A percentile compares a stretch with the other conserved stretches of the same genome.
Conservation (phyloP, 2,329 filamentous ascomycete genomes). For the Xylaria digitata region DNA sequence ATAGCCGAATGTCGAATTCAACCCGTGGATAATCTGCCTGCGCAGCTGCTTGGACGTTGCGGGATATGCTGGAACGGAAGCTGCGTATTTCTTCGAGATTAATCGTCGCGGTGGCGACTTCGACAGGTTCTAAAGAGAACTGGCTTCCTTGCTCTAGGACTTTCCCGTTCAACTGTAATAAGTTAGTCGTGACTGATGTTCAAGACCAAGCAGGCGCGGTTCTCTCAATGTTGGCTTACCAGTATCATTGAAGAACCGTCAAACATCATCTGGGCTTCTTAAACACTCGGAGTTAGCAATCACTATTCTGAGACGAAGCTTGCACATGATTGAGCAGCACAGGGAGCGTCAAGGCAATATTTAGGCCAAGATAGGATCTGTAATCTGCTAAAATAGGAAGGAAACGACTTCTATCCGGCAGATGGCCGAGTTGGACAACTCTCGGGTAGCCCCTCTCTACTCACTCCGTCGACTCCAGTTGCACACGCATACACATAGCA, state of each 20-base stretch:
- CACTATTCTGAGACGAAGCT: no score
- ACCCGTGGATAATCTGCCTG: constrained; percentile 31
- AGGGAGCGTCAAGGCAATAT: no score
- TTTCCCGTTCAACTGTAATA: constrained; percentile 25
- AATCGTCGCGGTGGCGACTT: constrained; percentile 33
- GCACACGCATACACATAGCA: constrained; percentile 36
- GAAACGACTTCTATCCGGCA: no score
- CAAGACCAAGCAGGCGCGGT: no score
- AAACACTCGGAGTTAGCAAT: no score
- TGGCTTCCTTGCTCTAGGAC: constrained; percentile 29
- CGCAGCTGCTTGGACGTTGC: constrained; percentile 32
- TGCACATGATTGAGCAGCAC: no score
- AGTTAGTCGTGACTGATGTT: constrained; percentile 3
- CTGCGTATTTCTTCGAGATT: constrained; percentile 32
- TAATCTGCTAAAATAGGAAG: no score
- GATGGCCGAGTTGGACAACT: no score
- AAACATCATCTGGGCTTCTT: constrained; percentile 34
- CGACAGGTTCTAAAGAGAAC: constrained; percentile 35
- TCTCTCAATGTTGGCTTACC: background rate
- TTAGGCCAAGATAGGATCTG: no score
- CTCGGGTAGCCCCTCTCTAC: no score
- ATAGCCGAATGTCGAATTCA: constrained; percentile 31
- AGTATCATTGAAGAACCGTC: constrained; percentile 36
- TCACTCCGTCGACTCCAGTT: constrained; percentile 28
- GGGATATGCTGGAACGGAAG: constrained; percentile 29